Evolutionary conservation across 73 alveolate genomes (phyloP).

Genomic region (Diophrys appendiculata): DNA sequence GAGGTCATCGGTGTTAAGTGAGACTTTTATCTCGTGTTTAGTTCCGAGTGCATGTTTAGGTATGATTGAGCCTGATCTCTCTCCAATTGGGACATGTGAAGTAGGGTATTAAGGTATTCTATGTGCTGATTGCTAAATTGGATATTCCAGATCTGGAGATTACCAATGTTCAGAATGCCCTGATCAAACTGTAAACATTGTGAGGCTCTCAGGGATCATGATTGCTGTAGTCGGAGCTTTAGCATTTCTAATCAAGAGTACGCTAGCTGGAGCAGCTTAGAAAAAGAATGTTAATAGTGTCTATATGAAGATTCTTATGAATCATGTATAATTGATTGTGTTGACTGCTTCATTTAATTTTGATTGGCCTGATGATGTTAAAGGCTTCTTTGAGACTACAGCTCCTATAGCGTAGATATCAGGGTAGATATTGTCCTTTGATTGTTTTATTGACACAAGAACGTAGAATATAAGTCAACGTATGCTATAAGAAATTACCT

Average conservation of each 20-base stretch:
- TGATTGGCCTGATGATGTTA: constrained; percentile 52
- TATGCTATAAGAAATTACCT: background rate
- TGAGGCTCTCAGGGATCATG: background rate
- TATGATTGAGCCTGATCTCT: constrained; percentile 27
- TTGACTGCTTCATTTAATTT: constrained; percentile 29
- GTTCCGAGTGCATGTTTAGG: constrained; percentile 35
- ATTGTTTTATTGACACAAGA: constrained; percentile 41
- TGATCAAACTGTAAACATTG: background rate
- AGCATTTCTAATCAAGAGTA: background rate
- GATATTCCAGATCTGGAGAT: constrained; percentile 11
- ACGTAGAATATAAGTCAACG: too few species aligned
- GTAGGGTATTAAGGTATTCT: constrained; percentile 41
- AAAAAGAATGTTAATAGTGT: constrained; percentile 16
- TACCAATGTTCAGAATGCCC: constrained; percentile 26
- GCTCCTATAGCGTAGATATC: constrained; percentile 19
- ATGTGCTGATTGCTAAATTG: constrained; percentile 46
- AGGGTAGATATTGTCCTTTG: constrained; percentile 45
- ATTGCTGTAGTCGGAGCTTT: background rate
- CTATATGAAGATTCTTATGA: constrained; percentile 26
- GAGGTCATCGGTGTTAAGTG: constrained; percentile 4
- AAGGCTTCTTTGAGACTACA: constrained; percentile 24
- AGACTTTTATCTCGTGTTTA: constrained; percentile 10
- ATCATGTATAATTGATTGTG: constrained; percentile 20
- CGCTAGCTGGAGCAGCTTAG: constrained; percentile 3
- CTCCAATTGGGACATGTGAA: constrained; percentile 36